phyloP scores from a whole-genome alignment of 2,329 filamentous ascomycete genomes.

The Penicillium sp. region DNA sequence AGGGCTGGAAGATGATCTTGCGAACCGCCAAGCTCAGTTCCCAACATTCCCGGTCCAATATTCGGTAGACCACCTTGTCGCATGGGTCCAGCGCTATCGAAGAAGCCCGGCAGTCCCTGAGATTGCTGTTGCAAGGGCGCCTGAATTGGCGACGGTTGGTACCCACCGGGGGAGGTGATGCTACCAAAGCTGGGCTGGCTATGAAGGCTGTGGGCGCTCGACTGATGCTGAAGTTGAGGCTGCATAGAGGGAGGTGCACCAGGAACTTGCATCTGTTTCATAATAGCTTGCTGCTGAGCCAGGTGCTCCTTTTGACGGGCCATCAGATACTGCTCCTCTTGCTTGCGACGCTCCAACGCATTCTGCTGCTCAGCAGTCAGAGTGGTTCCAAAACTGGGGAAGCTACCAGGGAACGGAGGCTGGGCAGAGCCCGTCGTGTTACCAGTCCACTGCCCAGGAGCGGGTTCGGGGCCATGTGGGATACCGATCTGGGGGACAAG shows the following conservation, averaged over 20 bases:
- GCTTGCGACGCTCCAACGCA: conserved; percentile 90
- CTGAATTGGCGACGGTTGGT: conserved; percentile 59
- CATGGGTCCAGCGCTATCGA: conserved; percentile 54
- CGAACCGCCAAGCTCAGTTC: conserved; percentile 53
- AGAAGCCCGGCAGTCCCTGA: conserved; percentile 63
- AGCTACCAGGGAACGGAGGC: conserved; percentile 87
- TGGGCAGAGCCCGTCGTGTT: conserved; percentile 62
- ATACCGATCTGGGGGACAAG: conserved; percentile 96
- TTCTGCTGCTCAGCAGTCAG: conserved; percentile 97
- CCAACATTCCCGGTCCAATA: conserved; percentile 42
- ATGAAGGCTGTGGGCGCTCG: conserved; percentile 91
- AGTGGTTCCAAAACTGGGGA: conserved; percentile 90
- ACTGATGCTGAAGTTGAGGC: conserved; percentile 81
- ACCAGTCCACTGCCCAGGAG: conserved; percentile 51
- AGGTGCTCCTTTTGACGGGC: conserved; percentile 92
- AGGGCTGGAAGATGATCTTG: conserved; percentile 69
- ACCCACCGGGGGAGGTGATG: conserved; percentile 80
- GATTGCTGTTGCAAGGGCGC: conserved; percentile 58
- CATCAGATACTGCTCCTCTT: conserved; percentile 96
- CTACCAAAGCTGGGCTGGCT: conserved; percentile 96
- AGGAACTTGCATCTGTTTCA: conserved; percentile 67
- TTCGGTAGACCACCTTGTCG: conserved; percentile 45
- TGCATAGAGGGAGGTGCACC: conserved; percentile 52
- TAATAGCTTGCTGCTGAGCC: conserved; percentile 77
- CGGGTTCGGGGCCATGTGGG: conserved; percentile 72